Percentiles rank a stretch among this genome's conserved stretches.
These are phyloP conservation scores for Chytriomyces confervae DNA, from an alignment of 192 early-diverging fungal species.

Conservation along the genomic window DNA sequence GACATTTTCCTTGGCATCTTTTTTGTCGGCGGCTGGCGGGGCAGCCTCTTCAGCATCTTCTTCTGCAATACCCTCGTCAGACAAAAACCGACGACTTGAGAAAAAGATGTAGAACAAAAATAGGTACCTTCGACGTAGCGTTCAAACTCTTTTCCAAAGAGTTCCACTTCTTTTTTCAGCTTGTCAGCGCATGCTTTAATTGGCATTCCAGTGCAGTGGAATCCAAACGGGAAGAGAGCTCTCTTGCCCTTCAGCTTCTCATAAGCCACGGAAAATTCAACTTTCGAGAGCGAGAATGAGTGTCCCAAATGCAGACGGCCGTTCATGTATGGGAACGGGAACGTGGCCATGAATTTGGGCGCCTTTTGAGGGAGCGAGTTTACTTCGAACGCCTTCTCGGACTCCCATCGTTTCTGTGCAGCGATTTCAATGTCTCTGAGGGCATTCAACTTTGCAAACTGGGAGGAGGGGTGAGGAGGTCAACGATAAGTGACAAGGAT, in stretches of 20 bases:
- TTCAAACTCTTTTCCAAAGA: slow-evolving; percentile 82
- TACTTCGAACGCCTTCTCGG: slow-evolving; percentile 77
- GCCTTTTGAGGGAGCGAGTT: slow-evolving; percentile 77
- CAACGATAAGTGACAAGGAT: slow-evolving; percentile 1
- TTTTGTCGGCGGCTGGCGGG: not conserved
- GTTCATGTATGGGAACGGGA: slow-evolving; percentile 96
- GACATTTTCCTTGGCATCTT: slow-evolving; percentile 42
- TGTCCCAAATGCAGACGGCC: slow-evolving; percentile 88
- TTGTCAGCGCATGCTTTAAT: slow-evolving; percentile 96
- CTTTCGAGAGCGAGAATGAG: slow-evolving; percentile 93
- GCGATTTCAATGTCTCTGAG: slow-evolving; percentile 66
- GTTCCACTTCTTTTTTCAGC: slow-evolving; percentile 77
- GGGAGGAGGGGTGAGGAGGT: not conserved
- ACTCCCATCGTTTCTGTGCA: slow-evolving; percentile 82
- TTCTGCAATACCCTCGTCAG: slow-evolving; percentile 16
- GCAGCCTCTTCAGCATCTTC: slow-evolving; percentile 22
- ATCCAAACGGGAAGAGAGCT: slow-evolving; percentile 93
- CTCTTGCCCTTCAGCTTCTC: slow-evolving; percentile 91
- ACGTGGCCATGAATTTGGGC: slow-evolving; percentile 94
- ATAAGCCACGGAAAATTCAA: slow-evolving; percentile 95
- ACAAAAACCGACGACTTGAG: not conserved
- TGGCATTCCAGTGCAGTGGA: slow-evolving; percentile 99
- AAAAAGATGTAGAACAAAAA: not conserved
- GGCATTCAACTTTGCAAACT: slow-evolving; percentile 37
- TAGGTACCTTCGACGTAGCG: slow-evolving; percentile 37